Evolutionary conservation across 495 filamentous ascomycete species (phyloP).

Genomic region (Aspergillus conjunctus): DNA sequence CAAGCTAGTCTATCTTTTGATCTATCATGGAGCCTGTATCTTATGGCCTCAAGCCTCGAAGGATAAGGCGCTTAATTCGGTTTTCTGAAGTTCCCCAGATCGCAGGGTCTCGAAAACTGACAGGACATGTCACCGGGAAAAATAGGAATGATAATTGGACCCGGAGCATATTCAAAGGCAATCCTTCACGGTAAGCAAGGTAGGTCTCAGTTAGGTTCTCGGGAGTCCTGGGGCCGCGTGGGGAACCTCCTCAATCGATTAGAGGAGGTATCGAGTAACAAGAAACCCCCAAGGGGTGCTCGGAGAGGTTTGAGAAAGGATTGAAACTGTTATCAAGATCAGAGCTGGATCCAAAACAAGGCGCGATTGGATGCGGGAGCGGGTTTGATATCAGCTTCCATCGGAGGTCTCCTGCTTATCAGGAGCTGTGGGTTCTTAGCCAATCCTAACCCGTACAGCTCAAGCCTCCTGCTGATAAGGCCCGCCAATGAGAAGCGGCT

Average conservation of each 20-base stretch:
- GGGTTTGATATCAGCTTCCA: not conserved
- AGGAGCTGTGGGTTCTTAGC: not conserved
- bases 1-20: too few species aligned
- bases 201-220: not conserved
- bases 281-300: not conserved
- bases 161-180: not conserved
- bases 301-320: not conserved
- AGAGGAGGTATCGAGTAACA: constrained; percentile 15
- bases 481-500: constrained; percentile 3
- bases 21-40: too few species aligned
- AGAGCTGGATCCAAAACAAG: not conserved
- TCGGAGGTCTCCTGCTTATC: constrained; percentile 14
- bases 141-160: not conserved
- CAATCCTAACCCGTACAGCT: not conserved
- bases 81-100: not conserved
- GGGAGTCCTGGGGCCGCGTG: not conserved
- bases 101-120: not conserved
- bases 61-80: not conserved
- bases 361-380: not conserved
- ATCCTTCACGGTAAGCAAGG: not conserved
- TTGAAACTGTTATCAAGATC: not conserved
- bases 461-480: constrained; percentile 8
- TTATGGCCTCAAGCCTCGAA: too few species aligned
- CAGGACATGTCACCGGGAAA: not conserved
- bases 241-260: constrained; percentile 8